Percentiles rank a stretch among this genome's conserved stretches.
Evolutionary conservation across 2,329 filamentous ascomycete genomes (phyloP).

Genomic region (Macroventuria anomochaeta): DNA sequence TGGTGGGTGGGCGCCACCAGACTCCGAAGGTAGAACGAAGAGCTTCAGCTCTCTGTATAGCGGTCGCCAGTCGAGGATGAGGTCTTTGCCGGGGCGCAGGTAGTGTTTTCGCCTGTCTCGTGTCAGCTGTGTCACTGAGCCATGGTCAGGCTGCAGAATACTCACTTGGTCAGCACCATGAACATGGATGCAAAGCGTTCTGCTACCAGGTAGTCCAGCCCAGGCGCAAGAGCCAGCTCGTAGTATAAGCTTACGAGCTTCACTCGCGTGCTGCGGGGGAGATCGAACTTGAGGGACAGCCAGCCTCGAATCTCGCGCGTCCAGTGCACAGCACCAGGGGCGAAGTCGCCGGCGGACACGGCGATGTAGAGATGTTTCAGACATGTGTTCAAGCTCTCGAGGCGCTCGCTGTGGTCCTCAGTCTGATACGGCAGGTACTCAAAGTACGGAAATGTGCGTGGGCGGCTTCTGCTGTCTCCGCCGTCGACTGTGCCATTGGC

Average conservation of each 20-base stretch:
- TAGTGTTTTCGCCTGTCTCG: conserved; percentile 85
- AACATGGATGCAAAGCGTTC: conserved; percentile 98
- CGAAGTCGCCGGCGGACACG: conserved; percentile 90
- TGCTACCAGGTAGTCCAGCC: conserved; percentile 78
- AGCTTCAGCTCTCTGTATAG: conserved; percentile 92
- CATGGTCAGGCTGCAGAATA: conserved; percentile 20
- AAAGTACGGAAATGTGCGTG: conserved; percentile 92
- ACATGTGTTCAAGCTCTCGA: conserved; percentile 82
- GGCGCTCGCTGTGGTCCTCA: conserved; percentile 79
- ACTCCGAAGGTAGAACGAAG: conserved; percentile 85
- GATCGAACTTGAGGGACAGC: conserved; percentile 97
- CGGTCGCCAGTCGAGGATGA: conserved; percentile 91
- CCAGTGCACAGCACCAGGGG: conserved; percentile 93
- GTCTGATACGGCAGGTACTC: conserved; percentile 86
- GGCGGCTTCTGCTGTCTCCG: conserved; percentile 70
- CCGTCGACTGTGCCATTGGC: conserved; percentile 57
- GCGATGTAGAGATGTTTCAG: conserved; percentile 93
- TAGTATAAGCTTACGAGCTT: conserved; percentile 92
- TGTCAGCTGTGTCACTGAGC: conserved; percentile 32
- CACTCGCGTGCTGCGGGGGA: conserved; percentile 81
- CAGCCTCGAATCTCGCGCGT: conserved; percentile 94
- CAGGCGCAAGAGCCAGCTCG: conserved; percentile 87
- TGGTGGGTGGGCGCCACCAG: conserved; percentile 66
- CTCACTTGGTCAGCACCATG: conserved; percentile 90
- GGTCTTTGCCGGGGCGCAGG: conserved; percentile 84